phyloP scores from a whole-genome alignment of 2,329 filamentous ascomycete species.

The Penicillium glabrum region DNA sequence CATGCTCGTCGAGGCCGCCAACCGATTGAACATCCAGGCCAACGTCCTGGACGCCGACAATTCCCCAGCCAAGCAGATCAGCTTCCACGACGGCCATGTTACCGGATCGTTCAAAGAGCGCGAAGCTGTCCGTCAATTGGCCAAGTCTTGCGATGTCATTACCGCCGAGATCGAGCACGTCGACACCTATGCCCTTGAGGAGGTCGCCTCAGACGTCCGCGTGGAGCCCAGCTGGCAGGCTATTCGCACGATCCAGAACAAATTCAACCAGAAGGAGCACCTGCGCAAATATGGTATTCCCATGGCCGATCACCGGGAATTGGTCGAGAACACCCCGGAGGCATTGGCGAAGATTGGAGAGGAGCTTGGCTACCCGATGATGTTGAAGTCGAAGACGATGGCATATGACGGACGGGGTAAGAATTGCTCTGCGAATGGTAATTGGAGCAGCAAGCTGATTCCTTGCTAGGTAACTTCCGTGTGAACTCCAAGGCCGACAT shows the following conservation, averaged over 20 bases:
- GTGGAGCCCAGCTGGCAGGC: conserved; percentile 84
- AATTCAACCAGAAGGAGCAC: conserved; percentile 85
- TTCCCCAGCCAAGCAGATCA: conserved; percentile 83
- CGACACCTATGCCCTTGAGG: conserved; percentile 83
- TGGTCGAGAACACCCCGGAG: conserved; percentile 59
- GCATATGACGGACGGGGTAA: conserved; percentile 88
- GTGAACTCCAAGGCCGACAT: conserved; percentile 62
- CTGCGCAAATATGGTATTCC: conserved; percentile 67
- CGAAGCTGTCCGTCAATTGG: conserved; percentile 75
- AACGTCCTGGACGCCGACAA: conserved; percentile 75
- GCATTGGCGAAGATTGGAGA: conserved; percentile 65
- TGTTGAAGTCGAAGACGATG: conserved; percentile 87
- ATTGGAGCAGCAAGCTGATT: conserved; percentile 4
- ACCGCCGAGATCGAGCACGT: conserved; percentile 97
- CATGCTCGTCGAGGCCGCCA: conserved; percentile 90
- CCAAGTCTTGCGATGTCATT: conserved; percentile 72
- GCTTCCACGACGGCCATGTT: conserved; percentile 71
- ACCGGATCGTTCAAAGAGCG: conserved; percentile 85
- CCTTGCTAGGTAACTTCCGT: conserved; percentile 60
- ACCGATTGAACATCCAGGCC: conserved; percentile 72
- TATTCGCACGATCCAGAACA: conserved; percentile 87
- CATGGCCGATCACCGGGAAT: conserved; percentile 68
- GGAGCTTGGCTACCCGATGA: conserved; percentile 76
- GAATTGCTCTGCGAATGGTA: conserved; percentile 11
- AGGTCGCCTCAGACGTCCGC: conserved; percentile 67